Evolutionary conservation across 768 basidiomycete species (phyloP).

Genomic region (Pleurotus cornucopiae): DNA sequence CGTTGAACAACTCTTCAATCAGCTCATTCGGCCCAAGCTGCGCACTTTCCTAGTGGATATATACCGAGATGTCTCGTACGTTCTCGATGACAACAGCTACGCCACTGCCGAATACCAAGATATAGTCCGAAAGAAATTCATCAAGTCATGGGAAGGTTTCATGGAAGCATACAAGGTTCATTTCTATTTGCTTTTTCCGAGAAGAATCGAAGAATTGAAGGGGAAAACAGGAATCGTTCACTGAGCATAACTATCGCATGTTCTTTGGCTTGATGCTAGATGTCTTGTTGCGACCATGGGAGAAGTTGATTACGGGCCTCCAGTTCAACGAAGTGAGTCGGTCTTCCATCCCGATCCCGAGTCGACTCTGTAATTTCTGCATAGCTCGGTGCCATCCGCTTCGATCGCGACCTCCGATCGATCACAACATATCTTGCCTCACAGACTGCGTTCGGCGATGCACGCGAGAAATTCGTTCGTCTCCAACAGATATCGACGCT

Average conservation of each 20-base stretch:
- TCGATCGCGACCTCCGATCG: conserved; percentile 87
- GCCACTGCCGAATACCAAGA: conserved; percentile 82
- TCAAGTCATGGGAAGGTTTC: conserved; percentile 82
- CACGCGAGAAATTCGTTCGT: conserved; percentile 86
- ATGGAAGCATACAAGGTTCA: conserved; percentile 85
- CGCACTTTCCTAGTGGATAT: conserved; percentile 82
- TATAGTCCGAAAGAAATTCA: conserved; percentile 82
- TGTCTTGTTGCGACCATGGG: conserved; percentile 91
- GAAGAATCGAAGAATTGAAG: neutral
- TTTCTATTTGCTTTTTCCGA: neutral
- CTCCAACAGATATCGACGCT: conserved; percentile 92
- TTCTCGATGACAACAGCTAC: conserved; percentile 87
- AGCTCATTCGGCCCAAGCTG: conserved; percentile 83
- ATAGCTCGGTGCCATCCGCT: conserved; percentile 92
- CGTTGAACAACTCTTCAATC: conserved; percentile 93
- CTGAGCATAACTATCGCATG: conserved; percentile 80
- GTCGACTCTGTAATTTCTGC: conserved; percentile 1
- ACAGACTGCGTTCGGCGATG: conserved; percentile 87
- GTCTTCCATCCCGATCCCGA: neutral
- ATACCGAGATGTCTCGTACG: conserved; percentile 86
- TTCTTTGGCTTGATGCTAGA: conserved; percentile 87
- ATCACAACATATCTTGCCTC: conserved; percentile 80
- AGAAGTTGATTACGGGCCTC: conserved; percentile 76
- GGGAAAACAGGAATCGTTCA: conserved; percentile 67
- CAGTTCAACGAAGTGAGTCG: conserved; percentile 80